phyloP scores from a whole-genome alignment of 2,329 filamentous ascomycete species.

The Penicillium sp. region DNA sequence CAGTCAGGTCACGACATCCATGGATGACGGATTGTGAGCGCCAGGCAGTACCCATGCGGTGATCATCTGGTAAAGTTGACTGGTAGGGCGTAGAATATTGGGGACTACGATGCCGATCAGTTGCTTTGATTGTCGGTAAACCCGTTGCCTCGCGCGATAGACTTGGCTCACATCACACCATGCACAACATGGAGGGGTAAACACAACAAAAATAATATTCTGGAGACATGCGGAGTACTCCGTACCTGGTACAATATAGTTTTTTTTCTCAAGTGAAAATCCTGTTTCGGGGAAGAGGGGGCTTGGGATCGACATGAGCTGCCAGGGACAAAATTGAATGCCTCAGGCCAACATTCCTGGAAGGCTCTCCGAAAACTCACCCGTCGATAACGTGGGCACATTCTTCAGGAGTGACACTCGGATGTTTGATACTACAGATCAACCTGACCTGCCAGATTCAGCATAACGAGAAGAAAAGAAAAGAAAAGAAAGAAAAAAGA shows the following conservation, averaged over 20 bases:
- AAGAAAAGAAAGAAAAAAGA: no score
- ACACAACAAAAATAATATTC: background rate
- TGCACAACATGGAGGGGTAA: background rate
- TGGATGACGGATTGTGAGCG: background rate
- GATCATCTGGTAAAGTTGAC: background rate
- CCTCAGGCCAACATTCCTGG: constrained; percentile 3
- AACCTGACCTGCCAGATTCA: no score
- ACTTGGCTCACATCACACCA: background rate
- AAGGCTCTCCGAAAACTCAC: background rate
- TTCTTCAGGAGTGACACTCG: background rate
- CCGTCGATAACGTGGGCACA: background rate
- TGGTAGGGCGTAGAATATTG: background rate
- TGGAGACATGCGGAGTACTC: no score
- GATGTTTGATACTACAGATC: no score
- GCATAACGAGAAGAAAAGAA: no score
- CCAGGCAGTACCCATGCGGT: background rate
- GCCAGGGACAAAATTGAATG: background rate
- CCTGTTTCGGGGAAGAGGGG: background rate
- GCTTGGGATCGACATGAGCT: background rate
- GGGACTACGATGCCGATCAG: background rate
- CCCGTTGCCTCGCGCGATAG: background rate
- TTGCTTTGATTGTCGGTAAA: background rate
- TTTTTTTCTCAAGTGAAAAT: no score
- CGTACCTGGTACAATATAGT: no score
- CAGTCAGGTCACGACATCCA: background rate